These are phyloP conservation scores for Irpex sp. DNA, from an alignment of 1,284 basidiomycete genomes.

Conservation along the genomic window DNA sequence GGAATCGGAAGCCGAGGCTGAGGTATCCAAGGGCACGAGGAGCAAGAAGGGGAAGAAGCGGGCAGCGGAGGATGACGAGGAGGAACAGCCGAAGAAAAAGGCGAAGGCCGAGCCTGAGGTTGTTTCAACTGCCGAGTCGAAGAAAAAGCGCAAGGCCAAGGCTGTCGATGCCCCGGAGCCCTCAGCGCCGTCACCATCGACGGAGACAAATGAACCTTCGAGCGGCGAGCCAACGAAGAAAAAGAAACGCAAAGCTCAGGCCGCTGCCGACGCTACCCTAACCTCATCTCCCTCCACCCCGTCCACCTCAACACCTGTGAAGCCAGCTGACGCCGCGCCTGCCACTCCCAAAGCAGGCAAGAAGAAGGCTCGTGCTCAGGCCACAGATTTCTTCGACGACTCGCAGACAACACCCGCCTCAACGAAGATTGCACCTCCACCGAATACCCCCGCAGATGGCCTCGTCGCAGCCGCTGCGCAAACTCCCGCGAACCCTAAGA, in stretches of 20 bases:
- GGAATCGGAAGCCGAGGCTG: slow-evolving; percentile 15
- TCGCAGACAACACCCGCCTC: slow-evolving; percentile 7
- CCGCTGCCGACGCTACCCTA: background rate
- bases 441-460: slow-evolving; percentile 23
- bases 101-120: slow-evolving; percentile 15
- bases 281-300: background rate
- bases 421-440: background rate
- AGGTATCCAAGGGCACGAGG: slow-evolving; percentile 8
- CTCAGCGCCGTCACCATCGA: background rate
- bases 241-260: slow-evolving; percentile 19
- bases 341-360: slow-evolving; percentile 1
- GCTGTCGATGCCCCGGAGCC: no score
- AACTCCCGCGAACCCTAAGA: slow-evolving; percentile 15
- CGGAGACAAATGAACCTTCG: background rate
- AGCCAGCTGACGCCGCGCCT: slow-evolving; percentile 15
- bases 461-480: slow-evolving; percentile 5
- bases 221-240: slow-evolving; percentile 6
- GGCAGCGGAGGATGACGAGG: slow-evolving; percentile 28
- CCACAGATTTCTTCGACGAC: slow-evolving; percentile 27
- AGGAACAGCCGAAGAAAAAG: slow-evolving; percentile 32
- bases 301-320: background rate
- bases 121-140: background rate
- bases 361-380: slow-evolving; percentile 24
- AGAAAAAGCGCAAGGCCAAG: slow-evolving; percentile 21
- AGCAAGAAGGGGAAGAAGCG: slow-evolving; percentile 42